Evolutionary conservation across 495 filamentous ascomycete species (phyloP), one percentile per base, ranked within the genome.

Genomic region (Lasiosphaeria hispida): DNA sequence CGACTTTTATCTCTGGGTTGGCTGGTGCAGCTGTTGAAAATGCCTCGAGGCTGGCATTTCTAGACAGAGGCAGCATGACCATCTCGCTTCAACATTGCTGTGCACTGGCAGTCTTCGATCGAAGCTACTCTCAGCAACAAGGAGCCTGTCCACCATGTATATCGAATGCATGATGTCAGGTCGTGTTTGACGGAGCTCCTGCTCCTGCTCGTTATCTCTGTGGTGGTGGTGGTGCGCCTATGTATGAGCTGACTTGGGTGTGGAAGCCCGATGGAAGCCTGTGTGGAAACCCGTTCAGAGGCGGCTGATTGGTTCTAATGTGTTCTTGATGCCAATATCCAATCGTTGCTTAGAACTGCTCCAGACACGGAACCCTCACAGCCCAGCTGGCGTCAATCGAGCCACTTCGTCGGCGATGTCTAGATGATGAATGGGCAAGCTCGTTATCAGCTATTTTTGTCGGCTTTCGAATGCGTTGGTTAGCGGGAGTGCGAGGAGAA

Each of bases 211-310:
- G 48, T 53, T 47, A 37, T 54, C 57, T 39, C 33, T 13, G 44
- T 10, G 30, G n/a, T n/a, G 18, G 3, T 34, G 48, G 48, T 15
- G 48, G 18, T 51, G 35, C 4, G 30, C 48, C 10, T 6, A 30
- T n/a, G 48, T 6, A 30, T n/a, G 48, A 55, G 52, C 41, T 44
- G 37, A 19, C 30, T 11, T 53, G 14, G 34, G 13, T 40, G 49
- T 62, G 34, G 62, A 67, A 67, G 62, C 14, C 43, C 40, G 42
- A 19, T 60, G 33, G 65, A 67, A 67, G 65, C 59, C 57, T 63
- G 54, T 40, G 51, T 59, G 53, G 64, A 67, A 67, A 37, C 15
- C 34, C 38, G n/a, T 6, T 17, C 38, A 15, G 53, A 39, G 18
- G 30, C 10, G 34, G 6, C 44, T 59, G 39, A 60, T 61, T 58